A percentile compares a stretch with the other conserved stretches of the same genome.
These are phyloP conservation scores for Hypoxylon sp. DNA, from an alignment of 2,329 filamentous ascomycete genomes.

Conservation along the genomic window DNA sequence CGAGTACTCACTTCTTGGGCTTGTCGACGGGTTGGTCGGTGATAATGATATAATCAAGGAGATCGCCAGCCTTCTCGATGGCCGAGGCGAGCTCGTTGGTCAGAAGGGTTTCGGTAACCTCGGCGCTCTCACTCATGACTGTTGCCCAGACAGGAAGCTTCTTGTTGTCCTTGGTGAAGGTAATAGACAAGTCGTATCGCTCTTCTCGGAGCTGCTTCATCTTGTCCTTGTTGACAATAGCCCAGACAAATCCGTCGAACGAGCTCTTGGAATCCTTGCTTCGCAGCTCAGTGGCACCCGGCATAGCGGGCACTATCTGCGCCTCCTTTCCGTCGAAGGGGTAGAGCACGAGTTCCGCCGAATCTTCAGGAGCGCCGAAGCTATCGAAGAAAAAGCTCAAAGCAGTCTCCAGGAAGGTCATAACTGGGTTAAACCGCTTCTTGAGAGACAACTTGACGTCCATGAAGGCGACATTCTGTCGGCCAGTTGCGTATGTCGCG, in stretches of 20 bases:
- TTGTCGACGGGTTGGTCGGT: constrained; percentile 91
- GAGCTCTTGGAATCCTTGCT: constrained; percentile 73
- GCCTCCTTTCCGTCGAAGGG: constrained; percentile 94
- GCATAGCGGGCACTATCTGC: constrained; percentile 77
- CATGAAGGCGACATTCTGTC: constrained; percentile 92
- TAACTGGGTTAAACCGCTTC: constrained; percentile 88
- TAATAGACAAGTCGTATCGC: constrained; percentile 94
- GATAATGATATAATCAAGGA: constrained; percentile 88
- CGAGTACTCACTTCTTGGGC: constrained; percentile 78
- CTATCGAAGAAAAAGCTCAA: constrained; percentile 86
- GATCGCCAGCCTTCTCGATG: constrained; percentile 81
- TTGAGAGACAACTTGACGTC: constrained; percentile 86
- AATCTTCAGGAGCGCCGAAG: constrained; percentile 78
- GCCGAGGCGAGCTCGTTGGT: constrained; percentile 90
- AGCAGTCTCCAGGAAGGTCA: constrained; percentile 72
- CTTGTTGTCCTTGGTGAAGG: constrained; percentile 90
- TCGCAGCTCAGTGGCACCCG: constrained; percentile 71
- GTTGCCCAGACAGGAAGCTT: constrained; percentile 93
- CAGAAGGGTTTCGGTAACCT: constrained; percentile 89
- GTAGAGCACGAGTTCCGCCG: constrained; percentile 83
- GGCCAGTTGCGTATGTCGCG: constrained; percentile 87
- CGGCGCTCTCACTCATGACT: constrained; percentile 96
- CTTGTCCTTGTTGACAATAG: constrained; percentile 91
- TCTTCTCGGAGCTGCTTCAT: constrained; percentile 94
- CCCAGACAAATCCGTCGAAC: constrained; percentile 95